Conservation (phyloP, 2,329 filamentous ascomycete species). For the Hypoxylon sp. region DNA sequence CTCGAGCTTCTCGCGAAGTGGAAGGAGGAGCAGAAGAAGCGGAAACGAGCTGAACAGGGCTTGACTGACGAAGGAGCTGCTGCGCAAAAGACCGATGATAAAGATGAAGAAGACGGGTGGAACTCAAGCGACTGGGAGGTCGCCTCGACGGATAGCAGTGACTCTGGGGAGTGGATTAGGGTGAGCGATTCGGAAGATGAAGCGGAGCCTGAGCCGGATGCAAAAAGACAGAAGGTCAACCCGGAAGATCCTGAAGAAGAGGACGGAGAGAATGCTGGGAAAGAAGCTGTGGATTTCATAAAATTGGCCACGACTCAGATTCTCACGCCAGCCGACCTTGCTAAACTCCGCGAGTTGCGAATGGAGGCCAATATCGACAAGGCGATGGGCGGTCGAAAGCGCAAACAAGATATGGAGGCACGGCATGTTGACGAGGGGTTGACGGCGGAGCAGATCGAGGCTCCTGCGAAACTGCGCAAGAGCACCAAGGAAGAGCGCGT, state of each 20-base stretch:
- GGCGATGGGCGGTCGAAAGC: slow-evolving; percentile 63
- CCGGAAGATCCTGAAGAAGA: slow-evolving; percentile 54
- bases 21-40: slow-evolving; percentile 89
- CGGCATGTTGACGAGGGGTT: slow-evolving; percentile 88
- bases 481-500: slow-evolving; percentile 90
- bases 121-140: slow-evolving; percentile 72
- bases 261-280: slow-evolving; percentile 60
- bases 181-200: slow-evolving; percentile 88
- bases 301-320: slow-evolving; percentile 93
- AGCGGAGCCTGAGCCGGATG: slow-evolving; percentile 74
- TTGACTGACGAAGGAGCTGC: slow-evolving; percentile 72
- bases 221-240: slow-evolving; percentile 72
- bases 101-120: slow-evolving; percentile 65
- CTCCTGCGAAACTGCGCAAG: slow-evolving; percentile 84
- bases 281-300: slow-evolving; percentile 64
- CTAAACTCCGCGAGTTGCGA: slow-evolving; percentile 91
- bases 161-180: slow-evolving; percentile 93
- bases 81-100: slow-evolving; percentile 71
- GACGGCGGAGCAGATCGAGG: slow-evolving; percentile 92
- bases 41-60: slow-evolving; percentile 77
- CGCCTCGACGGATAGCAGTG: slow-evolving; percentile 69
- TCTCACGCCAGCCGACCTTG: slow-evolving; percentile 94
- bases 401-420: slow-evolving; percentile 61
- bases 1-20: slow-evolving; percentile 91
- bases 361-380: slow-evolving; percentile 78